These are phyloP conservation scores for Hyphodiscus sp. DNA, from an alignment of 2,329 filamentous ascomycete species.

Conservation along the genomic window DNA sequence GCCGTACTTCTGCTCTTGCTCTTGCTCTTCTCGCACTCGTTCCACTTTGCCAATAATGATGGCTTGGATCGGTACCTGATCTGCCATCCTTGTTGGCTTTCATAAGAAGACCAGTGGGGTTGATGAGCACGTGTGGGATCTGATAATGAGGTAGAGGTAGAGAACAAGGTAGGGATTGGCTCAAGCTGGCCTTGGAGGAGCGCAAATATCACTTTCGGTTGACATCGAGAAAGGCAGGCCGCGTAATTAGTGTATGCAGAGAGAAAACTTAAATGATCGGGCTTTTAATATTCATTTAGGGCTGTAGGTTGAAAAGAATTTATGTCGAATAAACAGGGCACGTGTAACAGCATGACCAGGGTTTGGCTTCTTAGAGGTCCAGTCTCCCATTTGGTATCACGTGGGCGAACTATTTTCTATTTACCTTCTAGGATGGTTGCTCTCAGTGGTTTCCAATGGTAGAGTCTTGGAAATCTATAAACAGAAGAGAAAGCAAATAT, in stretches of 20 bases:
- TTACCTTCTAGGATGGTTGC: too few species aligned
- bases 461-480: too few species aligned
- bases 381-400: conserved; percentile 1
- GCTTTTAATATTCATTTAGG: background rate
- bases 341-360: conserved; percentile 2
- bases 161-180: background rate
- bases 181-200: background rate
- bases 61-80: background rate
- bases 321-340: conserved; percentile 8
- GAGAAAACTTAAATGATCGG: background rate
- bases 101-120: background rate
- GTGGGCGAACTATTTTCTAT: background rate
- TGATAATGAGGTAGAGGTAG: background rate
- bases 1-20: background rate
- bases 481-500: too few species aligned
- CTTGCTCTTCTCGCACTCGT: background rate
- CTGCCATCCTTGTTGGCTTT: background rate
- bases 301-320: background rate
- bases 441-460: too few species aligned
- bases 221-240: conserved; percentile 4
- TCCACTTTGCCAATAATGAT: background rate
- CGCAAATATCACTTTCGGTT: conserved; percentile 1
- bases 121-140: too few species aligned
- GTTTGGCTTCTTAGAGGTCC: background rate
- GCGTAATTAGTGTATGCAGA: background rate